Conservation (phyloP, 306 rosid species). For the Inga leiocalycina region DNA sequence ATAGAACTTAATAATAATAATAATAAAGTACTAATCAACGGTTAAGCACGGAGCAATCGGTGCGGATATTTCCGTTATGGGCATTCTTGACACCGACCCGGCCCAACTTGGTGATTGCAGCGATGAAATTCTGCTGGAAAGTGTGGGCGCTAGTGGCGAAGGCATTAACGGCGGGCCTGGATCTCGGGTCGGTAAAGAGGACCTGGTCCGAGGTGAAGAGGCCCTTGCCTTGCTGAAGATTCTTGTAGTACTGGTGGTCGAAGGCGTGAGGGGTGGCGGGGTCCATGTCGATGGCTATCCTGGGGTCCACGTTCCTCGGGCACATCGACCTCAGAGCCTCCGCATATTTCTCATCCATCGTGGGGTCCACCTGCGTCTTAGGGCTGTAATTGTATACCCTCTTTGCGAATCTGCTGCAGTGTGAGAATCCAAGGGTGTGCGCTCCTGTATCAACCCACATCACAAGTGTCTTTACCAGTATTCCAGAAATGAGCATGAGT, state of each 20-base stretch:
- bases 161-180: conserved; percentile 45
- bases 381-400: conserved; percentile 55
- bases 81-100: conserved; percentile 72
- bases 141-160: conserved; percentile 45
- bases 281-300: conserved; percentile 82
- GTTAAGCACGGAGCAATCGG: conserved; percentile 51
- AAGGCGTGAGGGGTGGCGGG: conserved; percentile 64
- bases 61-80: conserved; percentile 64
- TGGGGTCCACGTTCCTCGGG: conserved; percentile 61
- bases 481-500: too few species aligned
- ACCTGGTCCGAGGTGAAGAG: conserved; percentile 72
- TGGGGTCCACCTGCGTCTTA: conserved; percentile 47
- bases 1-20: background rate
- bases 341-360: conserved; percentile 48
- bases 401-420: conserved; percentile 54
- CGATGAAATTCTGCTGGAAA: conserved; percentile 51
- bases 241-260: conserved; percentile 63
- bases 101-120: conserved; percentile 72
- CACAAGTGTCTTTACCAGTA: too few species aligned
- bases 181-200: conserved; percentile 55
- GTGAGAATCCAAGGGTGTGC: conserved; percentile 84
- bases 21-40: background rate
- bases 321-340: conserved; percentile 51
- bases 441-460: conserved; percentile 48
- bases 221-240: conserved; percentile 64